A percentile compares a stretch with the other conserved stretches of the same genome.
phyloP scores from a whole-genome alignment of 345 rosid species.

The Reutealis trisperma region DNA sequence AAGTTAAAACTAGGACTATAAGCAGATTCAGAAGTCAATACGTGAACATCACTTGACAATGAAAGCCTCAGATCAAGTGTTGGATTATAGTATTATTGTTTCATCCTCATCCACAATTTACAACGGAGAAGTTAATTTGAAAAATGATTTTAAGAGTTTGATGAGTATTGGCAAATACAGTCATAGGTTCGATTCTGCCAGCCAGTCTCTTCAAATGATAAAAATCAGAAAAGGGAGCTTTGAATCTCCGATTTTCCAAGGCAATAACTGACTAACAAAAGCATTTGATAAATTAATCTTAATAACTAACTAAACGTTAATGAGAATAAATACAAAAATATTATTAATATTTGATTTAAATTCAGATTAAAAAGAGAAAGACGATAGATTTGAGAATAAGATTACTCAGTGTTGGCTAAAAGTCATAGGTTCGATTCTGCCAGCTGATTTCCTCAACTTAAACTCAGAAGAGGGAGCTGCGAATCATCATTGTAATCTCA shows the following conservation, averaged over 20 bases:
- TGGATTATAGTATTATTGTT: constrained; percentile 48
- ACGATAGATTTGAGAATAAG: neutral
- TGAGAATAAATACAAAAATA: neutral
- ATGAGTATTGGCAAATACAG: constrained; percentile 44
- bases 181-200: constrained; percentile 65
- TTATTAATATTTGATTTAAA: too few relatives aligned
- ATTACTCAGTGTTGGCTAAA: constrained; percentile 56
- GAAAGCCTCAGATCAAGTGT: constrained; percentile 64
- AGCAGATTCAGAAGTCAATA: constrained; percentile 55
- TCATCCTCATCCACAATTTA: constrained; percentile 44
- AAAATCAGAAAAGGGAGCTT: constrained; percentile 62
- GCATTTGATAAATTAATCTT: too few relatives aligned
- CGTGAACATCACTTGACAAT: constrained; percentile 38
- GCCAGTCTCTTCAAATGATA: constrained; percentile 41
- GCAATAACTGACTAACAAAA: neutral
- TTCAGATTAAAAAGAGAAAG: too few relatives aligned
- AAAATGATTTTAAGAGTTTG: constrained; percentile 17
- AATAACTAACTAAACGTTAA: neutral
- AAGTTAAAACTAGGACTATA: too few relatives aligned
- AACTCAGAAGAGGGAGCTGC: constrained; percentile 71
- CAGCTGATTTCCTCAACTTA: constrained; percentile 53
- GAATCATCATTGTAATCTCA: constrained; percentile 52
- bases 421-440: constrained; percentile 67
- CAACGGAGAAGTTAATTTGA: too few relatives aligned
- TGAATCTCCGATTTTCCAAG: constrained; percentile 11